Base-by-base conservation (phyloP, 495 filamentous ascomycete genomes). In the Apiosordaria backusii region DNA sequence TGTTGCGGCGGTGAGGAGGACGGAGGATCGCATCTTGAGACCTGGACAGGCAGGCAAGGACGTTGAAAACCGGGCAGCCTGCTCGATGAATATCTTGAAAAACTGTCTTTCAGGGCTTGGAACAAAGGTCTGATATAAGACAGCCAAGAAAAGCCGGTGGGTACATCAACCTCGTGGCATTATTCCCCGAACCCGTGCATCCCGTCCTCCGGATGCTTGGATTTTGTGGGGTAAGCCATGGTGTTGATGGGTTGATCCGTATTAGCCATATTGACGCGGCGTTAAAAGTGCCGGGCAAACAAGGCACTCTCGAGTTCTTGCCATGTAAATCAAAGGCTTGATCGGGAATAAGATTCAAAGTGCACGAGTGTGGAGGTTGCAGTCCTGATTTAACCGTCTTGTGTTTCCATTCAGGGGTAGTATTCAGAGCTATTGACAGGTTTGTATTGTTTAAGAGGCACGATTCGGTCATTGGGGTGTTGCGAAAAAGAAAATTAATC, bases 231-330 rank as follows among this genome's bases (percentile, higher is more conserved):
- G 64, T 62, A 50, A 26, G 25, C 35, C 40, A 29, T 15, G 29
- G 21, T 2, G 22, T 15, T 13, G 22, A 59, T 59, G 40, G 4
- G 29, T 29, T 19, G 6, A 13, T 35, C 18, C 21, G 16, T 68
- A 62, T 63, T 69, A 69, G 13, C 63, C 67, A 65, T 62, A 60
- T 29, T 69, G 64, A 21, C 6, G 24, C 25, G 62, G 50, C 19
- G n/a, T 50, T 3, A 15, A 19, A 35, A n/a, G 52, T 26, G 26
- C 62, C 29, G 62, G 19, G 62, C 35, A 45, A 45, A 45, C 35
- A 45, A 45, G 35, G 35, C 13, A 45, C 35, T 45, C 35, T 45
- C 2, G 10, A 13, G 10, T 7, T 45, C 10, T 13, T 45, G 35
- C 16, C 35, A 45, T 45, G 13, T 45, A 45, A 18, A 45, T 45